A percentile compares a stretch with the other conserved stretches of the same genome.
Evolutionary conservation across 2,329 filamentous ascomycete genomes (phyloP).

Genomic region (Fusarium heterosporum): DNA sequence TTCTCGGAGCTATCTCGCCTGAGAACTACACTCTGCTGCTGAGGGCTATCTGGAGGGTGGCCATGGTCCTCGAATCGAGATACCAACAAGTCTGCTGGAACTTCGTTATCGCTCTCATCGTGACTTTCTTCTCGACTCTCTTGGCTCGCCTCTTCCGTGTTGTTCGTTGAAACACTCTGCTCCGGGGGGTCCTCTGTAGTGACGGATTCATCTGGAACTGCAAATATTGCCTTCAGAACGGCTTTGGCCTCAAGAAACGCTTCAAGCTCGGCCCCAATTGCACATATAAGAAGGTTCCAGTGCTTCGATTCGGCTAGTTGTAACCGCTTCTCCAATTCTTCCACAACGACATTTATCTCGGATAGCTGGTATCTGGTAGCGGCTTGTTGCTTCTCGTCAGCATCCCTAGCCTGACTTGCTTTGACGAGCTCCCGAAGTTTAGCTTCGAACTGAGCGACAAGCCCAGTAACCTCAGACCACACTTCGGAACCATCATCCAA

Average conservation of each 20-base stretch:
- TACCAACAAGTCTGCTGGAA: slow-evolving; percentile 56
- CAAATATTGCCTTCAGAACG: slow-evolving; percentile 58
- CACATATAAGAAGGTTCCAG: slow-evolving; percentile 82
- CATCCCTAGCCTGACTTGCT: slow-evolving; percentile 44
- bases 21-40: slow-evolving; percentile 26
- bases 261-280: slow-evolving; percentile 79
- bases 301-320: slow-evolving; percentile 68
- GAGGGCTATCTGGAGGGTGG: slow-evolving; percentile 27
- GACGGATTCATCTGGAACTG: slow-evolving; percentile 9
- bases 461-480: slow-evolving; percentile 72
- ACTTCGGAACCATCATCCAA: slow-evolving; percentile 74
- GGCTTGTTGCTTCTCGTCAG: slow-evolving; percentile 52
- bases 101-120: slow-evolving; percentile 57
- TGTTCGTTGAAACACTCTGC: slow-evolving; percentile 3
- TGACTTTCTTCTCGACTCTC: slow-evolving; percentile 28
- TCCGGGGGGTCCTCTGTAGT: slow-evolving; percentile 15
- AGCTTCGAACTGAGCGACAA: slow-evolving; percentile 74
- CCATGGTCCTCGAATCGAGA: slow-evolving; percentile 48
- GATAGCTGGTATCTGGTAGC: slow-evolving; percentile 60
- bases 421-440: slow-evolving; percentile 69
- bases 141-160: not conserved
- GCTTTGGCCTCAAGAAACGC: slow-evolving; percentile 71
- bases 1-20: slow-evolving; percentile 52
- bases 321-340: slow-evolving; percentile 65
- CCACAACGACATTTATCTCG: slow-evolving; percentile 68